Base-by-base conservation (phyloP, 2,329 filamentous ascomycete genomes). In the Hirsutella thompsonii region DNA sequence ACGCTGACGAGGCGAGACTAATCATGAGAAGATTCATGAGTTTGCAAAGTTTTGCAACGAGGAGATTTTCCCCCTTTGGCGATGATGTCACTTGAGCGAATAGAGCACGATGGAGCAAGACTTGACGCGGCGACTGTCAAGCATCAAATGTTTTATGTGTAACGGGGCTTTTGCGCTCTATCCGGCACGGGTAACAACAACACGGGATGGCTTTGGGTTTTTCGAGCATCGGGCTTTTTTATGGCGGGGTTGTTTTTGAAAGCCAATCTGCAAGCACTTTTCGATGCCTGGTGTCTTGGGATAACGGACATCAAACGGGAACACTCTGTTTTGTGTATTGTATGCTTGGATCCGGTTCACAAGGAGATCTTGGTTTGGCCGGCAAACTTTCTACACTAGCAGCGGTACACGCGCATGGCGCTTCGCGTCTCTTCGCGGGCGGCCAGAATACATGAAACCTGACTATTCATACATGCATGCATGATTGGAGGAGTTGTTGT, bases 231-330 rank as follows among this genome's bases (percentile, higher is more conserved):
- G 29, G 29, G 29, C 10, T 29, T 32, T n/a, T n/a, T n/a, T n/a
- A n/a, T n/a, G n/a, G n/a, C n/a, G n/a, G 29, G 29, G 13, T 32
- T 32, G 6, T 11, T 32, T 32, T 32, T 32, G 29, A n/a, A n/a
- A n/a, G n/a, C n/a, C n/a, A n/a, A 13, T 3, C 29, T 45, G 32
- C 44, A 40, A 23, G 29, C 29, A n/a, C n/a, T n/a, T 18, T 49
- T 50, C 46, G 47, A 44, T 45, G 51, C 33, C 35, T 28, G 51
- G 55, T 54, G 54, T 56, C 52, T 53, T 52, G 55, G 55, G 53
- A 35, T 20, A n/a, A n/a, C n/a, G 20, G 21, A 13, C 18, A 14
- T 33, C 16, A 16, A 18, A 11, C 29, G 3, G 38, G 29, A 23
- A 20, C 9, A 4, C 29, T n/a, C 38, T 39, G 33, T 20, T 29